Percentiles rank a stretch among this genome's conserved stretches.
phyloP scores from a whole-genome alignment of 257 asterid genomes.

The Penstemon barbatus region DNA sequence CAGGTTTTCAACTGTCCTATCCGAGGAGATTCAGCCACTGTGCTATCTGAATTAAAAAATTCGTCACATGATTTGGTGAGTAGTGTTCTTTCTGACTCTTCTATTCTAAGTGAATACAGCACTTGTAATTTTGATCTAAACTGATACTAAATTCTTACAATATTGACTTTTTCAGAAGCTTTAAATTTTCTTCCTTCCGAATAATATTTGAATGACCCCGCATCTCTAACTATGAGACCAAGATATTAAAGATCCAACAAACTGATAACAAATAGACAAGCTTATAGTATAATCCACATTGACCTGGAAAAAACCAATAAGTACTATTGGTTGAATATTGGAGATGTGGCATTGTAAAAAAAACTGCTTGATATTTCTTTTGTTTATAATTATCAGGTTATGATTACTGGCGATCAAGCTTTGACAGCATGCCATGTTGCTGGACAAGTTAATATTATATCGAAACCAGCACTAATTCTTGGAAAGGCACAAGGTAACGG shows the following conservation, averaged over 20 bases:
- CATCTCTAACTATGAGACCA: no score
- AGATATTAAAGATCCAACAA: no score
- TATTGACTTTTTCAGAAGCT: no score
- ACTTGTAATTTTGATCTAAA: not conserved
- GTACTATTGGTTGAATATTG: not conserved
- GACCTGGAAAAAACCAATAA: not conserved
- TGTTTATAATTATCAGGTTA: slow-evolving; percentile 55
- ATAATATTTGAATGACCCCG: no score
- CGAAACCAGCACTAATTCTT: slow-evolving; percentile 85
- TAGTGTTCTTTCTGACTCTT: slow-evolving; percentile 17
- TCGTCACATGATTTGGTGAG: slow-evolving; percentile 98
- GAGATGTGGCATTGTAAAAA: not conserved
- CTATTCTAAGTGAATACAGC: not conserved
- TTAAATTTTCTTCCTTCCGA: no score
- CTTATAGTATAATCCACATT: not conserved
- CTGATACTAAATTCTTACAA: no score
- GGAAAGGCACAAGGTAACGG: slow-evolving; percentile 49
- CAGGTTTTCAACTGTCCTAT: slow-evolving; percentile 98
- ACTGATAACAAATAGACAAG: not conserved
- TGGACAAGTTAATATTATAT: slow-evolving; percentile 82
- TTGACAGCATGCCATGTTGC: slow-evolving; percentile 99
- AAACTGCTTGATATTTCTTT: slow-evolving; percentile 18
- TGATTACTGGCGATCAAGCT: slow-evolving; percentile 99
- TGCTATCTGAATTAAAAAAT: slow-evolving; percentile 72
- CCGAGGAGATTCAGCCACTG: slow-evolving; percentile 85